Evolutionary conservation across 306 rosid species (phyloP), one percentile per base, ranked within the genome.

Genomic region (Corylus avellana): DNA sequence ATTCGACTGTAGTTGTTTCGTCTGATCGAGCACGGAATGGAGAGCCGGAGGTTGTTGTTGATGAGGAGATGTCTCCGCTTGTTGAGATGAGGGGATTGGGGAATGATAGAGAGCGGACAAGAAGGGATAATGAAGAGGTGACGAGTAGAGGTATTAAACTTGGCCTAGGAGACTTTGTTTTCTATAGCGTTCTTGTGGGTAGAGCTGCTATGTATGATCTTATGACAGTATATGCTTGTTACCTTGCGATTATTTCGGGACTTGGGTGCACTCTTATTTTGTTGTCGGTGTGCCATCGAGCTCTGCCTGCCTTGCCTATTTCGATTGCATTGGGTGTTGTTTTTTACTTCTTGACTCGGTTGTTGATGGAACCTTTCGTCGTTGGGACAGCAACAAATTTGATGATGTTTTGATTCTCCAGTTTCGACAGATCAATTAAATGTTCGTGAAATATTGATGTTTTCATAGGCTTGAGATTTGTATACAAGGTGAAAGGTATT

Each of bases 141-240:
- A 54, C 84, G 17, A 86, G 81, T 22, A 85, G 89, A 78, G 97
- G 98, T 59, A 91, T 94, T 73, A 94, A 89, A 82, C 98, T 94
- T 77, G 97, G 98, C 11, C 95, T 94, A 75, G 97, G 98, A 72
- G 95, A 94, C 79, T 91, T 94, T 67, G 92, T 92, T 69, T 94
- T 94, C 93, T 94, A 94, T 84, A 91, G 97, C 85, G 98, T 94
- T 48, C 97, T 92, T 64, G 98, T 94, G 51, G 95, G 97, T 54
- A 91, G 98, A 84, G 97, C 98, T 82, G 97, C 98, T 61, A 94
- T 92, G 97, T 91, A 91, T 88, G 98, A 94, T 81, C 97, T 94
- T 22, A 94, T 92, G 98, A 94, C 97, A 2, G 97, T 92, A 8
- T 92, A 94, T 79, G 98, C 97, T 75, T 94, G 97, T 86, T 94